phyloP scores from a whole-genome alignment of 2,329 filamentous ascomycete genomes.

The Fonsecaea nubica region DNA sequence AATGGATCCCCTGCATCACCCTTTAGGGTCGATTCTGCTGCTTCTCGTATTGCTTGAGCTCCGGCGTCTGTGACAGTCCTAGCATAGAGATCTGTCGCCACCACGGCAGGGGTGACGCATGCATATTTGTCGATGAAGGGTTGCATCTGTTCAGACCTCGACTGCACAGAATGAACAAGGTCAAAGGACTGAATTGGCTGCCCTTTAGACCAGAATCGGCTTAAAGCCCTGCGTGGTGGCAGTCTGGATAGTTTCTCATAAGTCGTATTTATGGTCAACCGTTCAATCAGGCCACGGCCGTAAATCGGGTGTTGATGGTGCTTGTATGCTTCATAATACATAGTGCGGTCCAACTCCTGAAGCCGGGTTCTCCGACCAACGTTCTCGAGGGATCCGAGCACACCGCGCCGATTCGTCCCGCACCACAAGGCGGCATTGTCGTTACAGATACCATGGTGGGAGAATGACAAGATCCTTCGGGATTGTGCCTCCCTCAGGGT shows the following conservation, averaged over 20 bases:
- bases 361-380: slow-evolving; percentile 71
- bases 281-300: slow-evolving; percentile 77
- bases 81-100: slow-evolving; percentile 76
- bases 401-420: slow-evolving; percentile 56
- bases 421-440: slow-evolving; percentile 26
- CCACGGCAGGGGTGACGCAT: slow-evolving; percentile 87
- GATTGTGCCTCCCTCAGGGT: slow-evolving; percentile 76
- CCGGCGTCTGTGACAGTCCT: slow-evolving; percentile 69
- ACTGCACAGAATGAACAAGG: slow-evolving; percentile 75
- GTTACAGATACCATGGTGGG: background rate
- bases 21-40: slow-evolving; percentile 57
- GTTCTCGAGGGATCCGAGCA: slow-evolving; percentile 75
- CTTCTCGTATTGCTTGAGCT: slow-evolving; percentile 63
- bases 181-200: slow-evolving; percentile 57
- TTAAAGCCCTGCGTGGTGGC: slow-evolving; percentile 61
- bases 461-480: slow-evolving; percentile 45
- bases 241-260: slow-evolving; percentile 65
- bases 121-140: slow-evolving; percentile 83
- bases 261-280: slow-evolving; percentile 70
- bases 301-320: slow-evolving; percentile 83
- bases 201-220: slow-evolving; percentile 43
- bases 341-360: slow-evolving; percentile 78
- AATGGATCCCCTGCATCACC: slow-evolving; percentile 70
- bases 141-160: slow-evolving; percentile 75
- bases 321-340: slow-evolving; percentile 80